Evolutionary conservation across 2,329 filamentous ascomycete genomes (phyloP).

Genomic region (Amauroascus verrucosus): DNA sequence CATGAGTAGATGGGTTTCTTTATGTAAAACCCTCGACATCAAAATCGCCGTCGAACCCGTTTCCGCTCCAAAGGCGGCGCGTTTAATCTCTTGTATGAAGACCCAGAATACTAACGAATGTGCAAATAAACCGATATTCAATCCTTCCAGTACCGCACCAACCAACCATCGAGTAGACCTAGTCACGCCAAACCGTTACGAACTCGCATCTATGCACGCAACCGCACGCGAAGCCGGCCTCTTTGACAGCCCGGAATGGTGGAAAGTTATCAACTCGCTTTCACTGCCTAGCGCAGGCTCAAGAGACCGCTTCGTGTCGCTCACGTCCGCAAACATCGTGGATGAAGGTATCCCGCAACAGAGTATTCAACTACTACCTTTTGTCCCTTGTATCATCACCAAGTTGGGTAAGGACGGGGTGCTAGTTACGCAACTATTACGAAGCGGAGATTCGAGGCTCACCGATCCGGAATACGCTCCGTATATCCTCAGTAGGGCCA

Average conservation of each 20-base stretch:
- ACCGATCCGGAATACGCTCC: constrained; percentile 50
- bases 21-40: constrained; percentile 47
- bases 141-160: constrained; percentile 44
- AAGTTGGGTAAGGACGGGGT: constrained; percentile 72
- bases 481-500: constrained; percentile 60
- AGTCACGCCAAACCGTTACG: constrained; percentile 71
- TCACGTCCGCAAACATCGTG: constrained; percentile 59
- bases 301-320: constrained; percentile 57
- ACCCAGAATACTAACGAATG: constrained; percentile 11
- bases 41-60: constrained; percentile 80
- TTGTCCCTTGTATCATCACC: constrained; percentile 72
- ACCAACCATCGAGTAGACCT: constrained; percentile 54
- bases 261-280: constrained; percentile 65
- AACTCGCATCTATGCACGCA: constrained; percentile 68
- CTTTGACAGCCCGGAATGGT: constrained; percentile 66
- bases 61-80: constrained; percentile 64
- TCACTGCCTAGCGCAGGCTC: constrained; percentile 61
- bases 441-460: constrained; percentile 57
- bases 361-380: constrained; percentile 73
- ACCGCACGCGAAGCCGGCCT: constrained; percentile 57
- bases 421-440: constrained; percentile 61
- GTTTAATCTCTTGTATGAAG: constrained; percentile 46
- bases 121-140: constrained; percentile 23
- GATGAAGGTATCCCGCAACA: constrained; percentile 76
- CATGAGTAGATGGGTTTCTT: constrained; percentile 57